phyloP scores from a whole-genome alignment of 192 early-diverging fungal genomes.

The Backusella circina region DNA sequence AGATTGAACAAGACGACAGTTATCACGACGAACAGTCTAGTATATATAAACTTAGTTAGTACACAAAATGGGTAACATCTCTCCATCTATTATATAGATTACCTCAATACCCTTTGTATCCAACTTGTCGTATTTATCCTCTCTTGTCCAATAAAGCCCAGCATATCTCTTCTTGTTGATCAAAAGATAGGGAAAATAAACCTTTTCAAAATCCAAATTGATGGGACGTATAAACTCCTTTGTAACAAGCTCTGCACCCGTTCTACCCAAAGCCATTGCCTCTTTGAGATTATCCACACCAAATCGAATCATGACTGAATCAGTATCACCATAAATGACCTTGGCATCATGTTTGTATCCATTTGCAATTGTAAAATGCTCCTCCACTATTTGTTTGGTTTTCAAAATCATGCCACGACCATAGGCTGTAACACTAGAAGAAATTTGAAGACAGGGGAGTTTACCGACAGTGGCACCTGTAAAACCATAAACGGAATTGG shows the following conservation, averaged over 20 bases:
- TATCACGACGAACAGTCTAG: slow-evolving; percentile 94
- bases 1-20: slow-evolving; percentile 85
- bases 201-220: slow-evolving; percentile 99
- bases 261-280: slow-evolving; percentile 82
- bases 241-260: slow-evolving; percentile 87
- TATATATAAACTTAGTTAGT: background rate
- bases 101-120: slow-evolving; percentile 98
- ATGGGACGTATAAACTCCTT: slow-evolving; percentile 85
- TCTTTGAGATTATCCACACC: slow-evolving; percentile 74
- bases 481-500: slow-evolving; percentile 97
- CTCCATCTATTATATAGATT: background rate
- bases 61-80: background rate
- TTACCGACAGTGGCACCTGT: slow-evolving; percentile 93
- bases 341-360: slow-evolving; percentile 84
- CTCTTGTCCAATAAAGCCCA: slow-evolving; percentile 95
- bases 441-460: slow-evolving; percentile 90
- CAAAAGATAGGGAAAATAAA: slow-evolving; percentile 96
- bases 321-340: slow-evolving; percentile 98
- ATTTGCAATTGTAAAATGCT: slow-evolving; percentile 77
- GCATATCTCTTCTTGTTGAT: slow-evolving; percentile 99
- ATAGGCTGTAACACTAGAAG: slow-evolving; percentile 89
- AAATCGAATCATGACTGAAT: slow-evolving; percentile 99
- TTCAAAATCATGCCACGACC: slow-evolving; percentile 95
- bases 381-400: slow-evolving; percentile 83
- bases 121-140: slow-evolving; percentile 92